A percentile compares a stretch with the other conserved stretches of the same genome.
These are phyloP conservation scores for Solanum gracilifrons DNA, from an alignment of 257 asterid genomes.

Conservation along the genomic window DNA sequence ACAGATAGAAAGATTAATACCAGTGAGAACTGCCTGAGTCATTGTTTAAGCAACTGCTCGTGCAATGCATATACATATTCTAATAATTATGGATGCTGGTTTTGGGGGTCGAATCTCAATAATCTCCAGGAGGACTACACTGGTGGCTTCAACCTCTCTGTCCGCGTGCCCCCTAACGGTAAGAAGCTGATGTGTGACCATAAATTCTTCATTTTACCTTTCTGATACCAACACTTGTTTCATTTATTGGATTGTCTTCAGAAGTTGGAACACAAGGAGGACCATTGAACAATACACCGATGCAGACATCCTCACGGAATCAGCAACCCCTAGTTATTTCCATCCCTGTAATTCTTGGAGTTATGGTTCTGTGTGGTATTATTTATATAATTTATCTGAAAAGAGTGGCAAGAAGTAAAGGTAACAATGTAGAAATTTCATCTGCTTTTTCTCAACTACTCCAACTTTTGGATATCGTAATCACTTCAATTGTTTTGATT, in stretches of 20 bases:
- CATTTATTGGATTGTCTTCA: neutral
- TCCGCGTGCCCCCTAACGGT: slow-evolving; percentile 17
- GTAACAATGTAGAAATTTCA: neutral
- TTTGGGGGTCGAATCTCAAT: slow-evolving; percentile 4
- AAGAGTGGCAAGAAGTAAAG: neutral
- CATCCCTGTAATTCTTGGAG: slow-evolving; percentile 9
- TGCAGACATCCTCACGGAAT: neutral
- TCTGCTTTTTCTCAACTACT: neutral
- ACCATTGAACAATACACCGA: neutral
- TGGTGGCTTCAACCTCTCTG: neutral
- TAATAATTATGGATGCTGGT: neutral
- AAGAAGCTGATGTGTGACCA: neutral
- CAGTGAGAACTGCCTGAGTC: neutral
- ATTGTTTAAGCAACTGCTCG: slow-evolving; percentile 8
- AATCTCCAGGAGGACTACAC: slow-evolving; percentile 10
- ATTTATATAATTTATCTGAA: slow-evolving; percentile 10
- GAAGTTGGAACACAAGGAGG: neutral
- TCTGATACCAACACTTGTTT: neutral
- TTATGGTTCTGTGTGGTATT: slow-evolving; percentile 8
- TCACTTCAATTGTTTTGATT: neutral
- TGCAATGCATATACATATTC: slow-evolving; percentile 19
- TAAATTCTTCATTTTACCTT: neutral
- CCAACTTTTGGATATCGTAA: neutral
- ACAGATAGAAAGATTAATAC: neutral
- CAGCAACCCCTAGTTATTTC: neutral